Percentiles rank a stretch among this genome's conserved stretches.
Conservation (phyloP, 306 rosid species). For the Hippophae rhamnoides region DNA sequence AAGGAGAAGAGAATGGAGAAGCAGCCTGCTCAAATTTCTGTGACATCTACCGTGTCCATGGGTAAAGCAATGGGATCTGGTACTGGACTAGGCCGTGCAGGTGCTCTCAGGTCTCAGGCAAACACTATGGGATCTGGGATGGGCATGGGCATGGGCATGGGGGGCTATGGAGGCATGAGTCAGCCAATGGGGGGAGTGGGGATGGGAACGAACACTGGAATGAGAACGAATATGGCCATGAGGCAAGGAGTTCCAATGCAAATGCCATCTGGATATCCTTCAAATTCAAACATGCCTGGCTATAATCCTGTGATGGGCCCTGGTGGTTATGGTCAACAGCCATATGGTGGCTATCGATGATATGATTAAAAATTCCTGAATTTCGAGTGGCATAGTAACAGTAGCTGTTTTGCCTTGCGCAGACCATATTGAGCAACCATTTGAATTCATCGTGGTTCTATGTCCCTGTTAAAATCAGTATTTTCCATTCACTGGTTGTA, state of each 20-base stretch:
- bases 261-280: conserved; percentile 38
- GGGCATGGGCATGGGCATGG: no score
- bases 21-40: conserved; percentile 31
- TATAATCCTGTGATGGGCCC: conserved; percentile 53
- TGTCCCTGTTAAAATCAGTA: no score
- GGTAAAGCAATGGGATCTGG: conserved; percentile 87
- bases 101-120: conserved; percentile 34
- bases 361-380: no score
- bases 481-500: background rate
- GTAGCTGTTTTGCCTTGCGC: no score
- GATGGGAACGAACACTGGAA: background rate
- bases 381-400: no score
- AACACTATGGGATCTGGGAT: no score
- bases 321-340: conserved; percentile 51
- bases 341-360: conserved; percentile 53
- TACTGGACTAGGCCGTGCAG: conserved; percentile 61
- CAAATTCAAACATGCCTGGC: conserved; percentile 41
- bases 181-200: no score
- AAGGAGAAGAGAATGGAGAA: conserved; percentile 80
- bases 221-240: conserved; percentile 39
- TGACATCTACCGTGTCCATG: conserved; percentile 56
- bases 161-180: no score
- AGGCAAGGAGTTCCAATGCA: conserved; percentile 61
- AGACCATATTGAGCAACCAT: no score
- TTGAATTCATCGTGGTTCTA: no score